phyloP scores from a whole-genome alignment of 1,139 yeast genomes.

The Suhomyces bolitotheri region DNA sequence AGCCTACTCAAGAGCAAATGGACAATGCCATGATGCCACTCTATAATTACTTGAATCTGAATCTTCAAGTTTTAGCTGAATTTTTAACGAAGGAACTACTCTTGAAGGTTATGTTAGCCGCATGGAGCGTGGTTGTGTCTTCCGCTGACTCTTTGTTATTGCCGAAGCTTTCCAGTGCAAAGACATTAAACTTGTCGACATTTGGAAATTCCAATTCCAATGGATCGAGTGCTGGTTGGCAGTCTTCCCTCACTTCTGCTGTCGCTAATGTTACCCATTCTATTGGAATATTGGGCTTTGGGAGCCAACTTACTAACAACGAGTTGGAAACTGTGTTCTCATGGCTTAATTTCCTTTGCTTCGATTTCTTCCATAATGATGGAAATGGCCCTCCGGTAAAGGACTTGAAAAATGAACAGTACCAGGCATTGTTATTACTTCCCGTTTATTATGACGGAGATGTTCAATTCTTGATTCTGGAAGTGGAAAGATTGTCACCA shows the following conservation, averaged over 20 bases:
- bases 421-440: slow-evolving; percentile 62
- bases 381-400: slow-evolving; percentile 82
- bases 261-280: slow-evolving; percentile 50
- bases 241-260: slow-evolving; percentile 49
- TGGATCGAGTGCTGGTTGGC: slow-evolving; percentile 38
- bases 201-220: slow-evolving; percentile 7
- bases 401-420: slow-evolving; percentile 61
- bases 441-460: slow-evolving; percentile 68
- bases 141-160: slow-evolving; percentile 68
- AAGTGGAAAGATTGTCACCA: slow-evolving; percentile 60
- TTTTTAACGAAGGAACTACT: slow-evolving; percentile 59
- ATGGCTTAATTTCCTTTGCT: slow-evolving; percentile 67
- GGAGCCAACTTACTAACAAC: slow-evolving; percentile 53
- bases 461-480: slow-evolving; percentile 51
- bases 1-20: slow-evolving; percentile 53
- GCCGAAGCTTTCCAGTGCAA: slow-evolving; percentile 67
- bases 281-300: slow-evolving; percentile 49
- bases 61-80: slow-evolving; percentile 66
- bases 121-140: slow-evolving; percentile 69
- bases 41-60: slow-evolving; percentile 71
- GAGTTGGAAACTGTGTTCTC: slow-evolving; percentile 72
- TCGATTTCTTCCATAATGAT: slow-evolving; percentile 75
- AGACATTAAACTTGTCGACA: slow-evolving; percentile 34
- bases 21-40: slow-evolving; percentile 74
- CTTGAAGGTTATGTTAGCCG: slow-evolving; percentile 68